These are phyloP conservation scores for Fusarium brevicatenulatum DNA, from an alignment of 2,329 filamentous ascomycete species.

Conservation along the genomic window DNA sequence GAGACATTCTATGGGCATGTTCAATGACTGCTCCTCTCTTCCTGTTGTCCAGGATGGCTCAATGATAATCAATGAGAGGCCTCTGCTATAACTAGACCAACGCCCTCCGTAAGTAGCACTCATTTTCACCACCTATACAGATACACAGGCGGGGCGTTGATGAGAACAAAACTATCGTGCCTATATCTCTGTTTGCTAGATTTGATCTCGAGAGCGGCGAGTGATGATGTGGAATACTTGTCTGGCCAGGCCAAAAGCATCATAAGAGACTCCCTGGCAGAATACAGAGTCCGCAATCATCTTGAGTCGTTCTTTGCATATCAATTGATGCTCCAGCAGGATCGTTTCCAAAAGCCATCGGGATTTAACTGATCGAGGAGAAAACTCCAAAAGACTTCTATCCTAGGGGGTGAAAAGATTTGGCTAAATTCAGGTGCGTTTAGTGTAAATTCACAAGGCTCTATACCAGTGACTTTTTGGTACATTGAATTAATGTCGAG, in stretches of 20 bases:
- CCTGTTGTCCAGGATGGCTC: not conserved
- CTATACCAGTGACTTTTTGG: not conserved
- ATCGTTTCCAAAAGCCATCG: not conserved
- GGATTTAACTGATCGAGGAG: not conserved
- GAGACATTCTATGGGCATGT: not conserved
- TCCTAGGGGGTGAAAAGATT: not conserved
- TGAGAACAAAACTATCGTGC: not conserved
- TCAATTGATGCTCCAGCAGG: not conserved
- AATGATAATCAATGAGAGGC: not conserved
- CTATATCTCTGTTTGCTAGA: not conserved
- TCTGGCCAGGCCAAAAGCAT: not conserved
- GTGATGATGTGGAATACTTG: not conserved
- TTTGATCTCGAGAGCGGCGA: not conserved
- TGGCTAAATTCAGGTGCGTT: not conserved
- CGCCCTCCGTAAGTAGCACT: not conserved
- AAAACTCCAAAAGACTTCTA: not conserved
- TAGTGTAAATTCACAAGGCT: not conserved
- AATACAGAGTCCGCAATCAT: not conserved
- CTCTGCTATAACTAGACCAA: not conserved
- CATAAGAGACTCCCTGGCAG: not conserved
- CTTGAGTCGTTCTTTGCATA: not conserved
- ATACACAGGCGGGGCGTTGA: not conserved
- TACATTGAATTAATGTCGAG: not conserved
- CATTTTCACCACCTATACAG: too few relatives aligned
- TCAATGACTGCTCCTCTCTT: not conserved